phyloP scores from a whole-genome alignment of 768 basidiomycete species.

The Russula sp. region DNA sequence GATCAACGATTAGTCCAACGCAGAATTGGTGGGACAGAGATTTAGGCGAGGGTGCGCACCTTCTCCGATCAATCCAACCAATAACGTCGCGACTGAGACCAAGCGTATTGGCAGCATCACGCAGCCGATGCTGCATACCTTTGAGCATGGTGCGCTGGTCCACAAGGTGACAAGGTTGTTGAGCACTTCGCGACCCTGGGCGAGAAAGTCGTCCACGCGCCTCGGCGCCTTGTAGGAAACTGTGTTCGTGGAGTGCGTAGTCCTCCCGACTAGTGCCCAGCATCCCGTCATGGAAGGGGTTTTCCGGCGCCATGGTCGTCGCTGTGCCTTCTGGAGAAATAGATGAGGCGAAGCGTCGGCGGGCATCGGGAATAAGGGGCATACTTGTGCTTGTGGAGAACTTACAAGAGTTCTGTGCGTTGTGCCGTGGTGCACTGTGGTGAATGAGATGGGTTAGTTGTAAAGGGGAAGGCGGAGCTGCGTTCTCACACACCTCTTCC shows the following conservation, averaged over 20 bases:
- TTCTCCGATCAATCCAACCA: conserved; percentile 94
- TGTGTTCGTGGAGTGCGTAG: conserved; percentile 83
- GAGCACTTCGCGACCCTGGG: conserved; percentile 87
- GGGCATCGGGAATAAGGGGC: conserved; percentile 42
- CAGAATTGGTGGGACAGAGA: background rate
- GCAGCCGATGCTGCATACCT: conserved; percentile 82
- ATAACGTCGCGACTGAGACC: conserved; percentile 94
- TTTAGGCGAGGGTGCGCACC: conserved; percentile 51
- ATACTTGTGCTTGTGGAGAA: conserved; percentile 42
- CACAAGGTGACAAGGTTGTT: conserved; percentile 85
- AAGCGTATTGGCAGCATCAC: conserved; percentile 91
- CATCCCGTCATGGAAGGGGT: conserved; percentile 71
- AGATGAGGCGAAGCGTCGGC: conserved; percentile 56
- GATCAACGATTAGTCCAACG: background rate
- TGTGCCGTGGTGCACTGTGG: conserved; percentile 56
- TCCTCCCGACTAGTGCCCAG: conserved; percentile 60
- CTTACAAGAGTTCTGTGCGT: conserved; percentile 65
- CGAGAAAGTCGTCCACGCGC: conserved; percentile 85
- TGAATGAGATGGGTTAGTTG: background rate
- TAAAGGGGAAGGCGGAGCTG: background rate
- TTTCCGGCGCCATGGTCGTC: conserved; percentile 56
- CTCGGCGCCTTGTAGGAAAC: conserved; percentile 83
- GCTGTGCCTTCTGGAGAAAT: conserved; percentile 29
- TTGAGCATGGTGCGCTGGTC: conserved; percentile 93
- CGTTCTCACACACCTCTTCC: conserved; percentile 47